Base-by-base conservation (phyloP, 305 asterid species). In the Striga hermonthica region DNA sequence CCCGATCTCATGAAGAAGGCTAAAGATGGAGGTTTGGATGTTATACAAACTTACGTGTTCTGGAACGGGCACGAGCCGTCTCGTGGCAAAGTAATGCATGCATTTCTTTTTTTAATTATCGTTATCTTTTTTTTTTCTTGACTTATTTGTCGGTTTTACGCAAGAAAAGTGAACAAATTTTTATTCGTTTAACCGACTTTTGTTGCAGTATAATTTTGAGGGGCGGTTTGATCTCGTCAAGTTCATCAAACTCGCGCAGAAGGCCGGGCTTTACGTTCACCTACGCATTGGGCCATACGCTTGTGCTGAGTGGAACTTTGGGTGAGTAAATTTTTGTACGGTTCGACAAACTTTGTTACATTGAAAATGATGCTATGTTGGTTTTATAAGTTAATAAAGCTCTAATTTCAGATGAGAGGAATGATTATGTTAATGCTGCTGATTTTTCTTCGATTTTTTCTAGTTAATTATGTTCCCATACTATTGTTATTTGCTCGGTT, bases 1-100 rank as follows among this genome's bases (percentile, higher is more conserved):
- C 95, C 98, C 79, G 98, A 81, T 75, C 94, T 91, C 54, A 82
- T 91, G 40, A 86, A 79, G 56, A 91, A 91, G 86, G 96, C 98
- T 39, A 91, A 91, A 87, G 95, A 86, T 80, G 96, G 98, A 73
- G 98, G 98, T 7, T 79, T 91, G 68, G 96, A 91, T 84, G 92
- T 86, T 49, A 89, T 91, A 50, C 89, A 91, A 35, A 89, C 96
- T 38, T 91, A 89, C 64, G 96, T 91, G 1, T 91, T 91, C 45
- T 91, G 98, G 98, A 91, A 89, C 78, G 95, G 74, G 39, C 98
- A 91, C 55, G 98, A 91, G 52, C 96, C 96, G 6, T 85, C 96
- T 61, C 96, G 92, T 48, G 95, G 96, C 57, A 81, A 85, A 69
- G 96, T 90, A 82, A 59, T 35, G 22, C 57, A 54, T 10, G 40